Base-by-base conservation (phyloP, 805 yeast genomes). In the Nematodospora valgi region DNA sequence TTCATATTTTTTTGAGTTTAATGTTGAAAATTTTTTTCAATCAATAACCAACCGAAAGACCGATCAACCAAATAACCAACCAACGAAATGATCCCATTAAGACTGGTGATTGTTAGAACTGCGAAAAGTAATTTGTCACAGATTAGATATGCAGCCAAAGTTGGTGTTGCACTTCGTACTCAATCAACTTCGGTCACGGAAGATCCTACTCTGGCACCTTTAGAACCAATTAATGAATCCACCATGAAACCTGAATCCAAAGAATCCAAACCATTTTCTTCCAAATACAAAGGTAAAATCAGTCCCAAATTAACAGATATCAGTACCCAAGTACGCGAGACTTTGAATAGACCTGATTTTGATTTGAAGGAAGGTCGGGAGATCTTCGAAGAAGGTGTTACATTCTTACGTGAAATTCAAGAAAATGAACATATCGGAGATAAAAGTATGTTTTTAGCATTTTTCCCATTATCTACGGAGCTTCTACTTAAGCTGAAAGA, bases 331-430 rank as follows among this genome's bases (percentile, higher is more conserved):
- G 52, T 67, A 29, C 35, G 40, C 7, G 38, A 40, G 4, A 49
- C 64, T 1, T 53, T 60, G 12, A n/a, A 19, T 20, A 40, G 46
- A 12, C 38, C 49, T 35, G 32, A 37, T 11, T 25, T 30, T 8
- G 54, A 51, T 23, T 41, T 61, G 19, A 21, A 43, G 8, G 72
- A 65, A 33, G 45, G 60, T 12, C 38, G 55, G 17, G 66, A 59
- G 21, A 65, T 67, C 30, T 55, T 64, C 33, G 67, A 64, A 29
- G 72, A 67, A 43, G 72, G 71, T 2, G 45, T 65, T 20, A 40
- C 58, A 18, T 67, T 61, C 43, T 49, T 67, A 38, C 46, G 69
- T 24, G 66, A 64, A 30, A 51, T 65, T 35, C 68, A 64, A 43
- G 46, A 27, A 5, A 47, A 51, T 1, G 72, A 65, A 40, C 42